Evolutionary conservation across 345 rosid genomes (phyloP), one percentile per base, ranked within the genome.

Genomic region (Angophora floribunda): DNA sequence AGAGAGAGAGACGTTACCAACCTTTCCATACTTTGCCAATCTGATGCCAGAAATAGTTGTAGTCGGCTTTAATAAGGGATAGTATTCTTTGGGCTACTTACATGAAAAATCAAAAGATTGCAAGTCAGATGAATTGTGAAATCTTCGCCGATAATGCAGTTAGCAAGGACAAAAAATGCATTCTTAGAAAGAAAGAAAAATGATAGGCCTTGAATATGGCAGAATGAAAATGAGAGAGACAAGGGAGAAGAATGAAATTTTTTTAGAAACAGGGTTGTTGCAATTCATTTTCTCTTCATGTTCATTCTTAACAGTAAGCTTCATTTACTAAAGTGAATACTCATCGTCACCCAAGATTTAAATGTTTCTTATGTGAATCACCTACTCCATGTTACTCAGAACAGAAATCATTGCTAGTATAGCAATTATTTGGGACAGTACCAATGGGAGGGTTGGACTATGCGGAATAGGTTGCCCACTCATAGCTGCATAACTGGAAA

Each of bases 11-110:
- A 17, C 6, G 86, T 61, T 41, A 55, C 93, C 89, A 79, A 96
- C 97, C 97, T 95, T 93, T 86, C 90, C 92, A 89, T 93, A 95
- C 91, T 92, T 93, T 44, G 98, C 98, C 88, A 96, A 36, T 86
- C 51, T 92, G 90, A 96, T 90, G 86, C 87, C 85, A 26, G 97
- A 67, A 16, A 90, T 87, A 41, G 91, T 28, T 85, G 51, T 87
- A 24, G 86, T 78, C 41, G 94, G 85, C 75, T 93, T 92, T 88
- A 94, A 86, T 87, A 92, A 51, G 4, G 98, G 97, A 87, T 93
- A 90, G 89, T 90, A 90, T 85, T 88, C 47, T 89, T 93, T 92
- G 28, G 92, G 91, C 96, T 94, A 90, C 90, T 49, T 67, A 22
- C 82, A 78, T 14, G 6, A 32, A 59, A 89, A 87, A 21, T 52